Base-by-base conservation (phyloP, 805 yeast species). In the Suhomyces sp. region DNA sequence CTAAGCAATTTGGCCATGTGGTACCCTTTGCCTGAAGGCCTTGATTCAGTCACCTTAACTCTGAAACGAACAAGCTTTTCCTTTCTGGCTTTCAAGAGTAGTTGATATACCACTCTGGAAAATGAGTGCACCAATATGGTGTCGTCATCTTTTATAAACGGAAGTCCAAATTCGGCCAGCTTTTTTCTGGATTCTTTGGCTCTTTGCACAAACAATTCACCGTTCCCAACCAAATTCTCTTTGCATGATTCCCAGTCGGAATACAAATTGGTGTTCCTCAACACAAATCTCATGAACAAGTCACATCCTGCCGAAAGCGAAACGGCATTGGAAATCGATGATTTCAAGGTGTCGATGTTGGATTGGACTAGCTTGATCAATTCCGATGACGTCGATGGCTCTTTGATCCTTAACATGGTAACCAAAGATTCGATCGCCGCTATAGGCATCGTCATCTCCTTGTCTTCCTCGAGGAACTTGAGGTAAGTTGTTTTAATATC, bases 371-470 rank as follows among this genome's bases (percentile, higher is more conserved):
- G 75, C 48, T 83, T 87, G 62, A 92, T 92, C 64, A 94, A 80
- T 66, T 94, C 99, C 2, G 97, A 89, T 1, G 97, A 90, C 0
- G 99, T 94, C 8, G 90, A 80, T 6, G 99, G 97, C 66, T 90
- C 91, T 60, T 90, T 86, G 46, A 85, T 83, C 57, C 85, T 80
- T 25, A 93, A 72, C 71, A 94, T 80, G 7, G 94, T 87, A 24
- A 94, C 96, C 44, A 94, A 76, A 10, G 97, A 84, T 73, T 94
- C 98, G 63, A 94, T 94, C 33, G 99, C 99, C 43, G 99, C 99
- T 31, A 94, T 89, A 1, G 99, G 99, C 97, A 92, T 94, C 5
- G 99, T 92, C 84, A 94, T 89, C 52, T 94, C 98, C n/a, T 89
- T 79, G 71, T 94, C 97, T 47, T 91, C 97, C 59, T 81, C 83